A percentile compares a stretch with the other conserved stretches of the same genome.
Evolutionary conservation across 1,284 basidiomycete genomes (phyloP).

Genomic region (Laetiporus sulphureus): DNA sequence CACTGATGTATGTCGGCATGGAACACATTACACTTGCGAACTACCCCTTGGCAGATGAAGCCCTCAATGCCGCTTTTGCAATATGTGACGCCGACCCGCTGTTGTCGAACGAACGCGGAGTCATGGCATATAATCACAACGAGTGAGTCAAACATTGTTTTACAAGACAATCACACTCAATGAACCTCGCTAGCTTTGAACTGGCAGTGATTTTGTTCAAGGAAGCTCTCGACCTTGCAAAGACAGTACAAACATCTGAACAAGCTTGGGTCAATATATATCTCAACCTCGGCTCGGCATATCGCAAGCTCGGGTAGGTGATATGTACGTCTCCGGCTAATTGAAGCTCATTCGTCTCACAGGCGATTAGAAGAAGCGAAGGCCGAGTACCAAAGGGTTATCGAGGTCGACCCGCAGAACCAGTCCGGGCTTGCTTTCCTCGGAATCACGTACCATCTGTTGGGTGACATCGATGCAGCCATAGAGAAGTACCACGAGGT

Average conservation of each 20-base stretch:
- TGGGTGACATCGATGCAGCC: slow-evolving; percentile 67
- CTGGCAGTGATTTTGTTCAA: slow-evolving; percentile 68
- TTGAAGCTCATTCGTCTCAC: slow-evolving; percentile 3
- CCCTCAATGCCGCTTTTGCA: slow-evolving; percentile 72
- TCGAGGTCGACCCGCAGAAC: slow-evolving; percentile 78
- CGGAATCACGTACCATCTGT: slow-evolving; percentile 77
- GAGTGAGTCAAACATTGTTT: slow-evolving; percentile 45
- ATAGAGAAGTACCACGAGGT: slow-evolving; percentile 89
- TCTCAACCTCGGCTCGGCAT: slow-evolving; percentile 86
- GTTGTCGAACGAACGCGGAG: slow-evolving; percentile 88
- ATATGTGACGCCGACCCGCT: slow-evolving; percentile 87
- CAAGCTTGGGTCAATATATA: slow-evolving; percentile 83
- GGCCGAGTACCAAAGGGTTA: slow-evolving; percentile 64
- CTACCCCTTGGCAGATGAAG: slow-evolving; percentile 77
- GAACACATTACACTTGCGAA: slow-evolving; percentile 93
- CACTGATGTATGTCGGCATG: slow-evolving; percentile 96
- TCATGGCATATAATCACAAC: slow-evolving; percentile 84
- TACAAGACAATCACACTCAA: not conserved
- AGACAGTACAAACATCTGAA: slow-evolving; percentile 79
- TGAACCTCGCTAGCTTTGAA: slow-evolving; percentile 47
- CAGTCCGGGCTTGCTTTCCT: slow-evolving; percentile 76
- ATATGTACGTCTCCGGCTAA: not conserved
- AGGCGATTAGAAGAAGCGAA: slow-evolving; percentile 71
- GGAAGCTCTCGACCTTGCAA: slow-evolving; percentile 66
- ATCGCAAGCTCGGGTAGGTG: slow-evolving; percentile 69